A percentile compares a stretch with the other conserved stretches of the same genome.
phyloP scores from a whole-genome alignment of 805 yeast genomes.

The Pichia exigua region DNA sequence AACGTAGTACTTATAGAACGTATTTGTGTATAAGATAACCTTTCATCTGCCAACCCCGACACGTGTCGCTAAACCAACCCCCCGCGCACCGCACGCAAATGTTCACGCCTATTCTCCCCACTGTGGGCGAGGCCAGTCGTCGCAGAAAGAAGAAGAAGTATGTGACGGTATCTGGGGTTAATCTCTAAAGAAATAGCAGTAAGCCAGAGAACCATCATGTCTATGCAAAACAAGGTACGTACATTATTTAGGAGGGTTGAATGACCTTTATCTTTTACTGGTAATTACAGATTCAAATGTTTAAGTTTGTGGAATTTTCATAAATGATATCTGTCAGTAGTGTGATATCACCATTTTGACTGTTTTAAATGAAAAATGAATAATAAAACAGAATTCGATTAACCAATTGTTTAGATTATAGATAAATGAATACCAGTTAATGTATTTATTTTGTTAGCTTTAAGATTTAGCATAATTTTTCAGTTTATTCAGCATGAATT shows the following conservation, averaged over 20 bases:
- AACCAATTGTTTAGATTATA: not conserved
- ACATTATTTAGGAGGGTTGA: not conserved
- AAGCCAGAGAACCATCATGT: constrained; percentile 6
- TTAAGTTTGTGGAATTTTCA: not conserved
- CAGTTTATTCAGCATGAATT: not conserved
- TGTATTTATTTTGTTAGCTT: not conserved
- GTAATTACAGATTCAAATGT: not conserved
- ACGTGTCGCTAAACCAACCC: not conserved
- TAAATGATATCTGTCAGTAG: not conserved
- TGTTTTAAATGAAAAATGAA: not conserved
- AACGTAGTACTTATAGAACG: not conserved
- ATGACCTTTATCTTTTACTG: not conserved
- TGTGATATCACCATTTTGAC: not conserved
- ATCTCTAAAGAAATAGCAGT: not conserved
- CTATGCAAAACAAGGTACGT: constrained; percentile 19
- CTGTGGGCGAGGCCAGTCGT: not conserved
- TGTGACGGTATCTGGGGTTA: not conserved
- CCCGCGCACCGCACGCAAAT: not conserved
- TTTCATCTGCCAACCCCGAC: not conserved
- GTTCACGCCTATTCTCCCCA: not conserved
- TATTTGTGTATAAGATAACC: not conserved
- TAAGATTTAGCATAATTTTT: too few species aligned
- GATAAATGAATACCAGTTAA: not conserved
- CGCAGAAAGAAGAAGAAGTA: not conserved
- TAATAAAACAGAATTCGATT: not conserved